phyloP scores from a whole-genome alignment of 208 protist genomes.

The Leishmania amazonensis region DNA sequence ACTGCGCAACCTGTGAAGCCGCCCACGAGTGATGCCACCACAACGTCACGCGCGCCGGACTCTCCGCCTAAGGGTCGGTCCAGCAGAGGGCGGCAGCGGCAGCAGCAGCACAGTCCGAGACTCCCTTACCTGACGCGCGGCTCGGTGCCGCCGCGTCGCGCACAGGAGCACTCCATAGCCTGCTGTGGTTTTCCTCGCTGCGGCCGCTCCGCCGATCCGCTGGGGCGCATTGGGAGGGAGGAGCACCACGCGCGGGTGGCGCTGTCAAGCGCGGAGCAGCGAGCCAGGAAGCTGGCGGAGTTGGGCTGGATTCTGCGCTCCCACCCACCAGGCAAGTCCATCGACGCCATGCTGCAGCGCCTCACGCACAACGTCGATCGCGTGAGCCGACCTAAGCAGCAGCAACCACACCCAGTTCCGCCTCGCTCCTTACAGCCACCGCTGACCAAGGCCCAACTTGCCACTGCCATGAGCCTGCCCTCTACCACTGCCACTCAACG shows the following conservation, averaged over 20 bases:
- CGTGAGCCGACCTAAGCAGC: not conserved
- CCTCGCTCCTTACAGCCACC: not conserved
- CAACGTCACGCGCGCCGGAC: not conserved
- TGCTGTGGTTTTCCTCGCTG: not conserved
- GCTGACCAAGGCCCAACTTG: constrained; percentile 1
- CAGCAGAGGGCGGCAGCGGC: not conserved
- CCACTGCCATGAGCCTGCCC: not conserved
- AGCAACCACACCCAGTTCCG: not conserved
- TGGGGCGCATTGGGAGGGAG: constrained; percentile 1
- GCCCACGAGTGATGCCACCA: not conserved
- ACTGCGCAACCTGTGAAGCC: not conserved
- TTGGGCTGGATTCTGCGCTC: constrained; percentile 20
- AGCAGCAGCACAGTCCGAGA: not conserved
- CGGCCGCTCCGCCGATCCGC: not conserved
- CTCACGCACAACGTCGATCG: not conserved
- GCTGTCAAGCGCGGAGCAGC: constrained; percentile 3
- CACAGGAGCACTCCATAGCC: not conserved
- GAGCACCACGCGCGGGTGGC: constrained; percentile 4
- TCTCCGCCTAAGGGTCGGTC: too few species aligned
- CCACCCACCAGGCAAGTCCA: constrained; percentile 6
- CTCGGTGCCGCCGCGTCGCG: not conserved
- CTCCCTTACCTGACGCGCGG: not conserved
- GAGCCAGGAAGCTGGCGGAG: constrained; percentile 11
- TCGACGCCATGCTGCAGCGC: not conserved
- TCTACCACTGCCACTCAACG: not conserved